Conservation (phyloP, 805 yeast genomes). For the Candida yuanshanica region DNA sequence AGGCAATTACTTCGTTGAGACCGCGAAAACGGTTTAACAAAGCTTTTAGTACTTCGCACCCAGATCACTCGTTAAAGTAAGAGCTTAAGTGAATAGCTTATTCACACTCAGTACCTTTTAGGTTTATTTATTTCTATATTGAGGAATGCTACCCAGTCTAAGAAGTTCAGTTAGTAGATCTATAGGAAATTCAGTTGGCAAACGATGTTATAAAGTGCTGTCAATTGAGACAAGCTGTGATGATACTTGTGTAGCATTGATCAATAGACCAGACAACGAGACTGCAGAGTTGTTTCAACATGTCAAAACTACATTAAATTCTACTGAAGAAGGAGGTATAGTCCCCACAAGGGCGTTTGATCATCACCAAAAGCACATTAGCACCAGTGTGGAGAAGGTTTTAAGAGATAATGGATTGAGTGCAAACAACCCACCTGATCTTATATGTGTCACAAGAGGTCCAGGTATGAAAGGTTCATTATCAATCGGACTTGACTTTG, state of each 20-base stretch:
- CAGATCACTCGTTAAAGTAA: too few relatives aligned
- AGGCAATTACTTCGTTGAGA: too few relatives aligned
- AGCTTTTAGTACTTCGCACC: too few relatives aligned
- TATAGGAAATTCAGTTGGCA: neutral
- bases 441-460: conserved; percentile 88
- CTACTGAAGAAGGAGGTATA: conserved; percentile 71
- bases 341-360: conserved; percentile 79
- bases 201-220: conserved; percentile 53
- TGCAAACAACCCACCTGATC: conserved; percentile 43
- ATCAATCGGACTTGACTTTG: conserved; percentile 74
- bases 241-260: conserved; percentile 83
- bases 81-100: too few relatives aligned
- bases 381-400: conserved; percentile 42
- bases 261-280: conserved; percentile 40
- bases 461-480: conserved; percentile 95
- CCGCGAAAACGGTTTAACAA: too few relatives aligned
- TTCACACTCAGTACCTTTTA: too few relatives aligned
- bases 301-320: conserved; percentile 58
- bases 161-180: neutral
- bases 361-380: conserved; percentile 65
- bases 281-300: conserved; percentile 45
- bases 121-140: too few relatives aligned
- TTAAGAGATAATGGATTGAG: conserved; percentile 24
- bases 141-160: neutral
- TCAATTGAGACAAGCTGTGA: conserved; percentile 95